Percentiles rank a stretch among this genome's conserved stretches.
Conservation (phyloP, 2,329 filamentous ascomycete species). For the Cladosporium sp. region DNA sequence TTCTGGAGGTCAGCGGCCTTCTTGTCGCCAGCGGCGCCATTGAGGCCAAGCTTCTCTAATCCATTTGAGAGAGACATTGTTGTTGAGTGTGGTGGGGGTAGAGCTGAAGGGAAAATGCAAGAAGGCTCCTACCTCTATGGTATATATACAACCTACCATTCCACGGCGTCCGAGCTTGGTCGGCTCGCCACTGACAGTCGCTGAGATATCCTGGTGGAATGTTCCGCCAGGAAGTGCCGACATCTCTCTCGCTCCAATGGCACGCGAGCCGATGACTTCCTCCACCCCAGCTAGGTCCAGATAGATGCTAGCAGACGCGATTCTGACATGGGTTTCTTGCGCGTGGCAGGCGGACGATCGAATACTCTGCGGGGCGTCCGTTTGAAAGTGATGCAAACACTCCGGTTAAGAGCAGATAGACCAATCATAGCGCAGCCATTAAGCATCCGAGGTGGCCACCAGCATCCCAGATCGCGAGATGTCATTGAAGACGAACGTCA, state of each 20-base stretch:
- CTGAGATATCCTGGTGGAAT: slow-evolving; percentile 3
- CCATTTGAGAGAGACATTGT: slow-evolving; percentile 27
- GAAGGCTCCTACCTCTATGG: not conserved
- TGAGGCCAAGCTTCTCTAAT: slow-evolving; percentile 37
- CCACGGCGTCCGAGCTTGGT: not conserved
- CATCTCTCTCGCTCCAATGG: slow-evolving; percentile 1
- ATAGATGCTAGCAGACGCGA: not conserved
- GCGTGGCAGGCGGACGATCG: slow-evolving; percentile 3
- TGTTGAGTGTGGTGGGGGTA: not conserved
- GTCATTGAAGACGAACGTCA: slow-evolving; percentile 10
- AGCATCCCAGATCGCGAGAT: slow-evolving; percentile 13
- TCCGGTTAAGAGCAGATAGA: not conserved
- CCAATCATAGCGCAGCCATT: slow-evolving; percentile 3
- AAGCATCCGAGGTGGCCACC: not conserved
- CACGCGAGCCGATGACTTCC: slow-evolving; percentile 13
- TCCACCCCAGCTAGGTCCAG: not conserved
- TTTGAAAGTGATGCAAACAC: not conserved
- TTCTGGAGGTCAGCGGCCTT: slow-evolving; percentile 65
- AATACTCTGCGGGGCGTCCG: not conserved
- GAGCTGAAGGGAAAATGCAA: not conserved
- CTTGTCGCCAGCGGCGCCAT: slow-evolving; percentile 36
- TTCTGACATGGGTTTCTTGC: not conserved
- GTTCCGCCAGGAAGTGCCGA: slow-evolving; percentile 11
- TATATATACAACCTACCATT: slow-evolving; percentile 15
- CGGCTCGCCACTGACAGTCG: not conserved